phyloP scores from a whole-genome alignment of 2,329 filamentous ascomycete genomes.

The Phyllosticta paracitricarpa region DNA sequence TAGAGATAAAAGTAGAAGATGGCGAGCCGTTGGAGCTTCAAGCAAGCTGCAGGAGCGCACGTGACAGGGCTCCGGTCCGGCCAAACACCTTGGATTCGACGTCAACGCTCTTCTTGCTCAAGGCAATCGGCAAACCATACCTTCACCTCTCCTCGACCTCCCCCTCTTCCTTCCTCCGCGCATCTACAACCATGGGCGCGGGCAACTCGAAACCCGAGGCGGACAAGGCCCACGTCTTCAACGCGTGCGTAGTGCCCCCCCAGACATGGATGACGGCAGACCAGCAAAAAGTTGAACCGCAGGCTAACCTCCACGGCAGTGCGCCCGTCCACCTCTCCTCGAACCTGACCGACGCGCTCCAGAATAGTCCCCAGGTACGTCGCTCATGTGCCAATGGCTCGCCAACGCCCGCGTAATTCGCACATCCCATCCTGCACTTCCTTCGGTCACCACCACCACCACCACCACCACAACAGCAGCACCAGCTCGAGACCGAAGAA shows the following conservation, averaged over 20 bases:
- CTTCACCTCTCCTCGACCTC: neutral
- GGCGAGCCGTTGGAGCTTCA: neutral
- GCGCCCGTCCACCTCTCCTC: conserved; percentile 65
- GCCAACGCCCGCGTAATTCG: neutral
- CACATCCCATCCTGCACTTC: neutral
- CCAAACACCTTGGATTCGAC: conserved; percentile 1
- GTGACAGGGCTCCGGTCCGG: neutral
- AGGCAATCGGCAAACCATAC: conserved; percentile 1
- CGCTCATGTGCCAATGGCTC: neutral
- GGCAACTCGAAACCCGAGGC: conserved; percentile 51
- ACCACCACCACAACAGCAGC: neutral
- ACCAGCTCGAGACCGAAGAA: neutral
- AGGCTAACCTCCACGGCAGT: conserved; percentile 34
- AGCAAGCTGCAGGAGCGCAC: neutral
- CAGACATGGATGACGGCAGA: neutral
- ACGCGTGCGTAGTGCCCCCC: conserved; percentile 38
- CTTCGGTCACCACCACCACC: neutral
- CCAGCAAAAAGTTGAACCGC: conserved; percentile 18
- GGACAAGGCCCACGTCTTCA: conserved; percentile 48
- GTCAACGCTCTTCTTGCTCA: neutral
- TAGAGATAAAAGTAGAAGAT: neutral
- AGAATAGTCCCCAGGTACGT: conserved; percentile 74
- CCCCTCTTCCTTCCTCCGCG: neutral
- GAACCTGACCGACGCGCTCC: conserved; percentile 71
- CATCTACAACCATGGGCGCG: conserved; percentile 44